phyloP scores from a whole-genome alignment of 2,329 filamentous ascomycete species.

The Neofusicoccum sp. region DNA sequence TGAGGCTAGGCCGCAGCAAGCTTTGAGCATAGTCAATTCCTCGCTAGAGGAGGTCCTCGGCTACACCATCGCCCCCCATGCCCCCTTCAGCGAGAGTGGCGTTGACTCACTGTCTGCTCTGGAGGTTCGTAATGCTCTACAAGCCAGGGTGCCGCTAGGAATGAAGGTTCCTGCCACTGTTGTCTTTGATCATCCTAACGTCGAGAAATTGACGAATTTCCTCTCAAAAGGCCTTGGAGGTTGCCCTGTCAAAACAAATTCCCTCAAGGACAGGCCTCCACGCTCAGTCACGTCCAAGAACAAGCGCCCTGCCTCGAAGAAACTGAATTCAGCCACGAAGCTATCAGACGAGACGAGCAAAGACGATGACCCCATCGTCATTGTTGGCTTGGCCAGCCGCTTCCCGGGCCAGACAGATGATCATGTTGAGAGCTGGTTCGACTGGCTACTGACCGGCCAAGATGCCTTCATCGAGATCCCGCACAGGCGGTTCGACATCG shows the following conservation, averaged over 20 bases:
- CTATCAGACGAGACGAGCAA: too few species aligned
- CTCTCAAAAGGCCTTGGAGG: not conserved
- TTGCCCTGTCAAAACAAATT: not conserved
- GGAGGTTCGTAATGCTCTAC: not conserved
- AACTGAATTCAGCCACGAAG: not conserved
- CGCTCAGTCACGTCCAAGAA: too few species aligned
- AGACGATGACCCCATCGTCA: constrained; percentile 30
- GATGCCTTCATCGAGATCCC: constrained; percentile 32
- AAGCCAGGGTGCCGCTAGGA: not conserved
- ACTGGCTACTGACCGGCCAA: constrained; percentile 22
- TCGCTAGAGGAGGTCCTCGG: not conserved
- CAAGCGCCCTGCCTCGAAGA: not conserved
- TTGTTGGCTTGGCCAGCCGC: constrained; percentile 40
- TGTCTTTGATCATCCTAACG: not conserved
- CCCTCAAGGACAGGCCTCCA: too few species aligned
- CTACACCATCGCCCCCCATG: not conserved
- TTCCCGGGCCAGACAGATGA: constrained; percentile 26
- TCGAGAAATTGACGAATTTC: not conserved
- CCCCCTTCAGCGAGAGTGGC: not conserved
- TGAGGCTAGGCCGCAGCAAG: not conserved
- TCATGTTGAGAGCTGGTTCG: constrained; percentile 30
- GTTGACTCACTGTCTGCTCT: not conserved
- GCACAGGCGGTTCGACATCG: constrained; percentile 30
- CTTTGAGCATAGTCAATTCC: not conserved
- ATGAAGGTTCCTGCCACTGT: not conserved